Evolutionary conservation across 768 basidiomycete genomes (phyloP), one percentile per base, ranked within the genome.

Genomic region (Panaeolus papilionaceus): DNA sequence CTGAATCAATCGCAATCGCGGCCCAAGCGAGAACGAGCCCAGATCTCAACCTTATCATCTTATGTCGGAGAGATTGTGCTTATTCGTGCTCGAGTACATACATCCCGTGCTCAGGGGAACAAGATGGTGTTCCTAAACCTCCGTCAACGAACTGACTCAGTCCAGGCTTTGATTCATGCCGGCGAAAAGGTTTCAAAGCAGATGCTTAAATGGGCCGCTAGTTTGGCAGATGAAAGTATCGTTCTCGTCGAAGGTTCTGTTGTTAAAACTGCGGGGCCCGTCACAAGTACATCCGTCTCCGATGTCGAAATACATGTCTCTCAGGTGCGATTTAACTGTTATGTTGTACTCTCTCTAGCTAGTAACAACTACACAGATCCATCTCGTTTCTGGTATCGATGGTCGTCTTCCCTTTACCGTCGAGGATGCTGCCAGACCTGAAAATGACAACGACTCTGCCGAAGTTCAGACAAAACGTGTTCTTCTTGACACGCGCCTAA

Each of bases 81-180:
- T 67, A 82, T 99, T 68, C 92, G 97, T 71, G 96, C 95, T 12
- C 89, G 98, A 65, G 85, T 99, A 51, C 95, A 97, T 77, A 96
- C 92, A 16, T 91, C 92, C 33, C 91, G 98, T 65, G 92, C 93
- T 0, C 94, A 98, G 78, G 95, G 94, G 71, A 93, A 88, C 81
- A 99, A 95, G 83, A 95, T 98, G 89, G 93, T 93, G 63, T 99
- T 99, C 81, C 80, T 99, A 64, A 90, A 91, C 75, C 85, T 99
- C 65, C 92, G 97, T 67, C 97, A 99, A 78, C 88, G 93, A 72
- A 90, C 86, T 14, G 85, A 92, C 75, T 85, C 96, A 65, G 89
- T 99, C 9, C 97, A 99, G 77, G 96, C 92, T 40, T 82, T 97
- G 68, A 79, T 83, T 61, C 88, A 92, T 26, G 81, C 91, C 10